Evolutionary conservation across 257 asterid genomes (phyloP).

Genomic region (Solanum rostratum): DNA sequence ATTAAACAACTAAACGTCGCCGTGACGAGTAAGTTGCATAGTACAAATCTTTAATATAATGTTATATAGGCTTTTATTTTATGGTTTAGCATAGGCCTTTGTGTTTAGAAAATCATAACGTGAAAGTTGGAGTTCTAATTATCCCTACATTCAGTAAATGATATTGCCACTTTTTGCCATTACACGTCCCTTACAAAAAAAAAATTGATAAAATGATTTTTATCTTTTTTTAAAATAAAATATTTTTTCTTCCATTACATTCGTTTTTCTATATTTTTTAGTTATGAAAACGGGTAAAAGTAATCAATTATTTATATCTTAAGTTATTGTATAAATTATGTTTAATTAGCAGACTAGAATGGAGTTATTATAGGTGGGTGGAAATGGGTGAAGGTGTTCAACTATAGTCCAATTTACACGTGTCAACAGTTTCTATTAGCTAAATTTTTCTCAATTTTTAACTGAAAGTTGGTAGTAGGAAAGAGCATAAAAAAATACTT

Average conservation of each 20-base stretch:
- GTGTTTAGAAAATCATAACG: neutral
- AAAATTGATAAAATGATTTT: too few species aligned
- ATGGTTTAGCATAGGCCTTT: neutral
- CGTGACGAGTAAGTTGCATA: constrained; percentile 26
- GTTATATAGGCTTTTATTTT: neutral
- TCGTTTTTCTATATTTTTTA: neutral
- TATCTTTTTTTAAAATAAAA: too few species aligned
- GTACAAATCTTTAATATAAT: neutral
- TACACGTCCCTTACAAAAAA: neutral
- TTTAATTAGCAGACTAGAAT: neutral
- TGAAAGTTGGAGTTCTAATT: neutral
- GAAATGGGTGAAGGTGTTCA: neutral
- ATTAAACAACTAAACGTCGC: constrained; percentile 16
- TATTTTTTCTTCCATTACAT: too few species aligned
- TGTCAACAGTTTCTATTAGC: neutral
- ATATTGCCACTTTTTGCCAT: neutral
- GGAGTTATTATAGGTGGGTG: neutral
- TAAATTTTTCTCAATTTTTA: neutral
- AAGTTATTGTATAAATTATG: neutral
- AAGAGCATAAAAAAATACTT: neutral
- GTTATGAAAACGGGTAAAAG: neutral
- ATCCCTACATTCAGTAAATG: neutral
- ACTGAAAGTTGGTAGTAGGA: neutral
- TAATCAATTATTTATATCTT: neutral
- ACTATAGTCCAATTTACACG: neutral